Conservation (phyloP, 208 protist species). For the Novymonas esmeraldas region DNA sequence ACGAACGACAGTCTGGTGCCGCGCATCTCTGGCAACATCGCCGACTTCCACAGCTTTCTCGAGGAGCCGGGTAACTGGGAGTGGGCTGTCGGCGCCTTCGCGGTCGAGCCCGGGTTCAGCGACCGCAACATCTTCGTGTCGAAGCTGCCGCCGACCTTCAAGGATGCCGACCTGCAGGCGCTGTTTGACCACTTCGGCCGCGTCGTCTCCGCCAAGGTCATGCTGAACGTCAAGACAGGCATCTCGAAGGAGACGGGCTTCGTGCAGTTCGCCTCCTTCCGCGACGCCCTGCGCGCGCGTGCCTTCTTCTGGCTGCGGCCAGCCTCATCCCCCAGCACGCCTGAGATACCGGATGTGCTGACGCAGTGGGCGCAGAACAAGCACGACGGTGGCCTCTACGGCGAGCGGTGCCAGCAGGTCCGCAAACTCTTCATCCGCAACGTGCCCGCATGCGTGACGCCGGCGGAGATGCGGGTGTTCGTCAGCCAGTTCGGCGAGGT, state of each 20-base stretch:
- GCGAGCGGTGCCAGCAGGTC: slow-evolving; percentile 49
- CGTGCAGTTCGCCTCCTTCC: slow-evolving; percentile 35
- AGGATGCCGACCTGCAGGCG: slow-evolving; percentile 30
- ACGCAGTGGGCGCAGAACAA: slow-evolving; percentile 76
- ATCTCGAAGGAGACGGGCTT: slow-evolving; percentile 50
- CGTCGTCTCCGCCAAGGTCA: slow-evolving; percentile 47
- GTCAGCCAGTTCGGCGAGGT: slow-evolving; percentile 54
- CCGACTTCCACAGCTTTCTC: slow-evolving; percentile 21
- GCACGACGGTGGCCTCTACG: slow-evolving; percentile 66
- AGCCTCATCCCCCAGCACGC: slow-evolving; percentile 2
- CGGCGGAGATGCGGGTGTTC: slow-evolving; percentile 32
- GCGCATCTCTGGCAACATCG: slow-evolving; percentile 16
- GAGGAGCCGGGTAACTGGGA: slow-evolving; percentile 22
- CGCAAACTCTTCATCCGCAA: slow-evolving; percentile 87
- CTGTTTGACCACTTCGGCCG: slow-evolving; percentile 42
- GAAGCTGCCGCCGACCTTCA: slow-evolving; percentile 38
- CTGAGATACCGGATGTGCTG: slow-evolving; percentile 35
- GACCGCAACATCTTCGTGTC: slow-evolving; percentile 53
- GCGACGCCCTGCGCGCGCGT: slow-evolving; percentile 17
- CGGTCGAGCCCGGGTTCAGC: slow-evolving; percentile 26
- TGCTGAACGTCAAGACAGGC: slow-evolving; percentile 57
- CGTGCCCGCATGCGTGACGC: slow-evolving; percentile 54
- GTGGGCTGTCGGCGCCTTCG: slow-evolving; percentile 23
- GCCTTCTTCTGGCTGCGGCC: slow-evolving; percentile 18
- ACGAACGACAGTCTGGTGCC: slow-evolving; percentile 19